Evolutionary conservation across 305 asterid genomes (phyloP).

Genomic region (Solanum hybrid): DNA sequence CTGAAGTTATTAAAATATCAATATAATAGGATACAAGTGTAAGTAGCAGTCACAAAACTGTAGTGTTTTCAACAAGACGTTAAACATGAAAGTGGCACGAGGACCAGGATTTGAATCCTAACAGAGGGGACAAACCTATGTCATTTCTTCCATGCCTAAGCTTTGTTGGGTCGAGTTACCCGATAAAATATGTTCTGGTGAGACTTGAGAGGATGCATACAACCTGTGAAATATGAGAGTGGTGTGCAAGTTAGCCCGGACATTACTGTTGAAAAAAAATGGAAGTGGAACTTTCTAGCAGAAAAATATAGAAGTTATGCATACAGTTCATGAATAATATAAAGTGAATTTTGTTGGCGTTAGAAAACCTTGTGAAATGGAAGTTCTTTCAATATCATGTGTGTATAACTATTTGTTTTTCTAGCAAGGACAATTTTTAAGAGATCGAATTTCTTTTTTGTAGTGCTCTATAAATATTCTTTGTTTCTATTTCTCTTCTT

Average conservation of each 20-base stretch:
- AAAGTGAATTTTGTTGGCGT: not conserved
- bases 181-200: not conserved
- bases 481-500: not conserved
- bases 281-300: not conserved
- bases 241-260: not conserved
- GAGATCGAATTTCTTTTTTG: not conserved
- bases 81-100: not conserved
- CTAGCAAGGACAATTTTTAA: not conserved
- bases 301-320: not conserved
- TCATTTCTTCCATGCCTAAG: not conserved
- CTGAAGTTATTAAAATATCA: not conserved
- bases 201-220: not conserved
- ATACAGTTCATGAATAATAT: not conserved
- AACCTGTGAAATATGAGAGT: not conserved
- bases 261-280: not conserved
- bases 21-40: not conserved
- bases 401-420: not conserved
- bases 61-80: not conserved
- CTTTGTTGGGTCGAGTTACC: not conserved
- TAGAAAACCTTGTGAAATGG: not conserved
- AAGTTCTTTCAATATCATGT: not conserved
- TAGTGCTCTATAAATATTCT: not conserved
- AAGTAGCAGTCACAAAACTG: not conserved
- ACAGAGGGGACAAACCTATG: not conserved
- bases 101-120: not conserved